phyloP scores from a whole-genome alignment of 139 green algal genomes.

The Tetratostichococcus sp. region DNA sequence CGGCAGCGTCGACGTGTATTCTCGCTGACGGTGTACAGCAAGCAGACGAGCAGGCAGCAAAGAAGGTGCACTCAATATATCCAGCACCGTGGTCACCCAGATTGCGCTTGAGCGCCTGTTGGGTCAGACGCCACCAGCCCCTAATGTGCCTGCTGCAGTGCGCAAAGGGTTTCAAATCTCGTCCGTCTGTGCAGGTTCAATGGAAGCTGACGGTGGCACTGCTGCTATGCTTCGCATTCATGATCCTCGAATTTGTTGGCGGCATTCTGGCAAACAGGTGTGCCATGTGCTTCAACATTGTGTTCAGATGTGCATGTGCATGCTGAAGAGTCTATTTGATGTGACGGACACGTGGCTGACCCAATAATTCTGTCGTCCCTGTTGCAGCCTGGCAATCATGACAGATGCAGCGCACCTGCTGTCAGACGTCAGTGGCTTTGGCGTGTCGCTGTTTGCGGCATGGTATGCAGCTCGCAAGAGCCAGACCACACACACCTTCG shows the following conservation, averaged over 20 bases:
- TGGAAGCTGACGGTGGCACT: conserved; percentile 39
- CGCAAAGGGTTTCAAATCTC: too few species aligned
- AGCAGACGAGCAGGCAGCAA: background rate
- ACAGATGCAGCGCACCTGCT: conserved; percentile 93
- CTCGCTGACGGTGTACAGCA: conserved; percentile 8
- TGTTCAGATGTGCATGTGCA: too few species aligned
- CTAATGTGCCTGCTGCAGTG: too few species aligned
- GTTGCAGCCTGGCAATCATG: conserved; percentile 84
- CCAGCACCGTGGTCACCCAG: too few species aligned
- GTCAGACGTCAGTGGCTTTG: conserved; percentile 85
- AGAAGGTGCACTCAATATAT: background rate
- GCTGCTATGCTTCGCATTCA: conserved; percentile 44
- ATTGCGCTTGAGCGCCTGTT: too few species aligned
- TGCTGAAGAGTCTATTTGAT: too few species aligned
- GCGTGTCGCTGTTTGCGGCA: conserved; percentile 73
- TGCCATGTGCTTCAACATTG: too few species aligned
- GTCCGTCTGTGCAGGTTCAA: conserved; percentile 23
- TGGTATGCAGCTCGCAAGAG: conserved; percentile 16
- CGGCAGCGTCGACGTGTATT: conserved; percentile 4
- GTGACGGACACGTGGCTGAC: too few species aligned
- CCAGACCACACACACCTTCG: conserved; percentile 20
- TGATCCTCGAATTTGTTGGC: conserved; percentile 42
- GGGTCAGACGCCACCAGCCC: too few species aligned
- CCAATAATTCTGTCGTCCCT: background rate
- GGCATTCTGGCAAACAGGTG: conserved; percentile 44